A percentile compares a stretch with the other conserved stretches of the same genome.
phyloP scores from a whole-genome alignment of 2,329 filamentous ascomycete genomes.

The Aspergillus jensenii region DNA sequence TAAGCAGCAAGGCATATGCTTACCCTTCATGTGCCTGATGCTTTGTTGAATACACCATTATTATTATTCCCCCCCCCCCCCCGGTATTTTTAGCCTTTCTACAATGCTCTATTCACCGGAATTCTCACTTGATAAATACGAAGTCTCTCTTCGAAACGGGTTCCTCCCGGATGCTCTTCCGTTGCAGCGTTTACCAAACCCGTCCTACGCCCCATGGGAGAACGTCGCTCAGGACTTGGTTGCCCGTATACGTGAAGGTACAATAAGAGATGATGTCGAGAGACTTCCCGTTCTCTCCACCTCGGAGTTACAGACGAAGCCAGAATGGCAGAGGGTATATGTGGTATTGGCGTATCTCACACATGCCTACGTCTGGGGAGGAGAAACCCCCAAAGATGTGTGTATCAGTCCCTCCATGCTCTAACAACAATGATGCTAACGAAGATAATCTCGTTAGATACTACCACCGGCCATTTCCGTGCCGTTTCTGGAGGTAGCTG shows the following conservation, averaged over 20 bases:
- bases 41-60: not conserved
- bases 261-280: slow-evolving; percentile 73
- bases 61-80: not conserved
- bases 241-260: slow-evolving; percentile 71
- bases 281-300: slow-evolving; percentile 76
- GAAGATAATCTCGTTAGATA: slow-evolving; percentile 20
- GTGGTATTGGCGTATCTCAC: slow-evolving; percentile 71
- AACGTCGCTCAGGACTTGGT: slow-evolving; percentile 74
- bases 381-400: slow-evolving; percentile 67
- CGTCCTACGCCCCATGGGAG: slow-evolving; percentile 93
- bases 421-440: not conserved
- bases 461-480: slow-evolving; percentile 38
- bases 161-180: slow-evolving; percentile 80
- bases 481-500: slow-evolving; percentile 39
- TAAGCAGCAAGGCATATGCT: not conserved
- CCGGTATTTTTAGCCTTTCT: not conserved
- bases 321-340: slow-evolving; percentile 86
- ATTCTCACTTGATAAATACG: slow-evolving; percentile 65
- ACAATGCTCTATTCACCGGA: slow-evolving; percentile 28
- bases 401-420: not conserved
- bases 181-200: slow-evolving; percentile 70
- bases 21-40: not conserved
- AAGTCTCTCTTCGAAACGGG: slow-evolving; percentile 60
- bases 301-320: slow-evolving; percentile 69
- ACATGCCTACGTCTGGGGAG: slow-evolving; percentile 85